Evolutionary conservation across 768 basidiomycete species (phyloP).

Genomic region (Xerocomus spinulosus): DNA sequence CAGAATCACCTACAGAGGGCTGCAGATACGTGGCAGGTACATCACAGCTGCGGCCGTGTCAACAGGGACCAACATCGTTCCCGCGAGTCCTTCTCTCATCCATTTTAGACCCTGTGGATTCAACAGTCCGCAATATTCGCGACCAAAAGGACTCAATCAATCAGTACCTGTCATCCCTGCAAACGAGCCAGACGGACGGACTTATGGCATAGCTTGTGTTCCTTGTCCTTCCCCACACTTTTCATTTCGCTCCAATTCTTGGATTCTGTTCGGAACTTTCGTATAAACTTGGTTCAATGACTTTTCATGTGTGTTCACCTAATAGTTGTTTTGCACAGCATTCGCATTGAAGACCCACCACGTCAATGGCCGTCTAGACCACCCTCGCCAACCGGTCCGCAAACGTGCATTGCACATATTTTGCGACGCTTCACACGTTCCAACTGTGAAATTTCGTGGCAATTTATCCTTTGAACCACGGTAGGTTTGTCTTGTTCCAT

Average conservation of each 20-base stretch:
- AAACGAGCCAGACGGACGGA: not conserved
- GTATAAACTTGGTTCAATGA: not conserved
- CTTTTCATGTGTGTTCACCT: too few species aligned
- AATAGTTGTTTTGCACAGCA: slow-evolving; percentile 6
- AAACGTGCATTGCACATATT: not conserved
- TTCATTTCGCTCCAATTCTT: slow-evolving; percentile 3
- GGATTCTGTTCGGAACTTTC: not conserved
- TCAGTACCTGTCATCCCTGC: not conserved
- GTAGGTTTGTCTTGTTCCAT: not conserved
- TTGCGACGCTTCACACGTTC: not conserved
- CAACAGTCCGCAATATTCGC: not conserved
- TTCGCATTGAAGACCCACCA: not conserved
- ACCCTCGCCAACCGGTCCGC: not conserved
- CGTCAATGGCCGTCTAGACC: too few species aligned
- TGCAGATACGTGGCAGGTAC: slow-evolving; percentile 8
- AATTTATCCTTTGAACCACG: not conserved
- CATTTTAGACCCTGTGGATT: not conserved
- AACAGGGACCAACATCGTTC: too few species aligned
- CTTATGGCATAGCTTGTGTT: not conserved
- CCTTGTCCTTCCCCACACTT: slow-evolving; percentile 11
- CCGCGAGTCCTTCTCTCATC: too few species aligned
- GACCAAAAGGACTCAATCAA: slow-evolving; percentile 2
- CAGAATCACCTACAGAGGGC: slow-evolving; percentile 7
- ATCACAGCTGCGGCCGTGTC: not conserved
- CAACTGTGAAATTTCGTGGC: not conserved